Conservation (phyloP, 2,329 filamentous ascomycete genomes). For the Diatrype stigma region DNA sequence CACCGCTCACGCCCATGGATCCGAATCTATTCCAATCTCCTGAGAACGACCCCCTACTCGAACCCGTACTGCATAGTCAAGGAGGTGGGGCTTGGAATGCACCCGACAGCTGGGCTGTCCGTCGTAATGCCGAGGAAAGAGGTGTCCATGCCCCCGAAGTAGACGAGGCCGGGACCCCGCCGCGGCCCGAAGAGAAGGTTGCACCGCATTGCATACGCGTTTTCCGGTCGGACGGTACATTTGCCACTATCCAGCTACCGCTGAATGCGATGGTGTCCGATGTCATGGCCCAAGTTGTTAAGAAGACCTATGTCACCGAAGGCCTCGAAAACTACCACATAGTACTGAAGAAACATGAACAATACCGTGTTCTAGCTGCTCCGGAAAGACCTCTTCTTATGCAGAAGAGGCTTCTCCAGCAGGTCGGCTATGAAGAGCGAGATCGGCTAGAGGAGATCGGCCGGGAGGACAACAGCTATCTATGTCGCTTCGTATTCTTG, state of each 20-base stretch:
- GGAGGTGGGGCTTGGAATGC: constrained; percentile 73
- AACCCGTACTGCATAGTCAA: constrained; percentile 25
- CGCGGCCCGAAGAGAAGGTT: constrained; percentile 68
- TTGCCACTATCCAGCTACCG: constrained; percentile 82
- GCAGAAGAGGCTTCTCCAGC: constrained; percentile 85
- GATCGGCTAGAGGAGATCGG: constrained; percentile 92
- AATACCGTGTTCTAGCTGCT: constrained; percentile 74
- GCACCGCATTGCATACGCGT: constrained; percentile 88
- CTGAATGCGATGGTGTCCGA: constrained; percentile 83
- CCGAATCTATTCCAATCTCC: constrained; percentile 39
- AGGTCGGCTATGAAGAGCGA: constrained; percentile 82
- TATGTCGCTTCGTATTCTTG: constrained; percentile 93
- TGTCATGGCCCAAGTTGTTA: constrained; percentile 83
- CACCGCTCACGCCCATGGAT: constrained; percentile 68
- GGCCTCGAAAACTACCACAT: constrained; percentile 93
- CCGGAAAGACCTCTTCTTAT: constrained; percentile 82
- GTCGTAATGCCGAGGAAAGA: constrained; percentile 64
- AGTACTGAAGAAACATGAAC: constrained; percentile 87
- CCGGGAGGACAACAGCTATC: constrained; percentile 93
- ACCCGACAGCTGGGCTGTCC: constrained; percentile 94
- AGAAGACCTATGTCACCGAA: constrained; percentile 90
- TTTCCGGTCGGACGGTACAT: constrained; percentile 90
- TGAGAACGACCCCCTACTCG: constrained; percentile 19
- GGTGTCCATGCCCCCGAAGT: constrained; percentile 53
- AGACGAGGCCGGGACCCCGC: constrained; percentile 65